A percentile compares a stretch with the other conserved stretches of the same genome.
Evolutionary conservation across 2,329 filamentous ascomycete genomes (phyloP).

Genomic region (Tolypocladium ophioglossoides): DNA sequence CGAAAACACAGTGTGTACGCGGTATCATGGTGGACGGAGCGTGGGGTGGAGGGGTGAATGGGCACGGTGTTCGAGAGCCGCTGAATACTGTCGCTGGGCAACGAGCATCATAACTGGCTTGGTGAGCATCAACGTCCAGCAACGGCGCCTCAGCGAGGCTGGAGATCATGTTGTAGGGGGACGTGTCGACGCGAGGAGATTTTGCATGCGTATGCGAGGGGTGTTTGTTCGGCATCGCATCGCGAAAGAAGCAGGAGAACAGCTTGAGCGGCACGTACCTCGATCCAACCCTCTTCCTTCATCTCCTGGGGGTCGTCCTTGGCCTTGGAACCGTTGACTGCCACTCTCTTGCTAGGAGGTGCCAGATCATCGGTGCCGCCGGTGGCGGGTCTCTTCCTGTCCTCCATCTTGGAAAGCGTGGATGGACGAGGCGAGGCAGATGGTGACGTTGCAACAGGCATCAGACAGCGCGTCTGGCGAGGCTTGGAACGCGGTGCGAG

Average conservation of each 20-base stretch:
- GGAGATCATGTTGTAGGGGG: conserved; percentile 7
- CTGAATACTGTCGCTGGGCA: conserved; percentile 18
- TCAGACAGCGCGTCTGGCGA: conserved; percentile 47
- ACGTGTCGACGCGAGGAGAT: not conserved
- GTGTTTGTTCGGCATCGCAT: conserved; percentile 2
- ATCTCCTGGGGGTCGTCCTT: conserved; percentile 45
- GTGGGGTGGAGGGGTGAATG: conserved; percentile 3
- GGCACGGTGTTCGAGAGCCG: conserved; percentile 11
- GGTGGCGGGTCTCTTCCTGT: conserved; percentile 90
- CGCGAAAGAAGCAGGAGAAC: conserved; percentile 10
- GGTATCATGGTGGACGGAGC: conserved; percentile 5
- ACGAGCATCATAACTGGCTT: conserved; percentile 25
- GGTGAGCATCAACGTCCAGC: conserved; percentile 23
- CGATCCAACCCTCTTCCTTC: conserved; percentile 52
- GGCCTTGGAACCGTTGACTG: conserved; percentile 64
- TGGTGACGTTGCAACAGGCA: conserved; percentile 73
- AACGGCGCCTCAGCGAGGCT: conserved; percentile 16
- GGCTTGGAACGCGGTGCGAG: conserved; percentile 30
- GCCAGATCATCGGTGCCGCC: conserved; percentile 71
- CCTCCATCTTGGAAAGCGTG: conserved; percentile 93
- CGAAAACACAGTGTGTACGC: not conserved
- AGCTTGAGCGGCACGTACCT: conserved; percentile 46
- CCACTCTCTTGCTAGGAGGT: conserved; percentile 85
- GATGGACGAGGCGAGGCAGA: conserved; percentile 64
- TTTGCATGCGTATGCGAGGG: not conserved